phyloP scores from a whole-genome alignment of 768 basidiomycete species.

The Leccinum olivaceopallidum region DNA sequence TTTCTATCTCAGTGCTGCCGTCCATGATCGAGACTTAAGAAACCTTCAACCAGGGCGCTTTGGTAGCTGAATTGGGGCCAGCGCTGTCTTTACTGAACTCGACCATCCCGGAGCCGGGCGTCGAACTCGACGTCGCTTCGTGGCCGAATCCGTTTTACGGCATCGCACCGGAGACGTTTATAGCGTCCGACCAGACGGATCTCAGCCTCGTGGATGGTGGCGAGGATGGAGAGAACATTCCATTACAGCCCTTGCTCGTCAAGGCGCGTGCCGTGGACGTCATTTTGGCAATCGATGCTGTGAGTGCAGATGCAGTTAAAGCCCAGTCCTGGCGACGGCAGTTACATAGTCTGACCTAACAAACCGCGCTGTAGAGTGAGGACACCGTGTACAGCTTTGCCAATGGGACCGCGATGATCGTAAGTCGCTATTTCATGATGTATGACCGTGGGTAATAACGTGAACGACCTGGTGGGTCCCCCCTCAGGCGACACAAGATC shows the following conservation, averaged over 20 bases:
- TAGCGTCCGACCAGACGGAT: constrained; percentile 32
- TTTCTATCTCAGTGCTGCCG: neutral
- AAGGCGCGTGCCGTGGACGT: constrained; percentile 46
- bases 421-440: constrained; percentile 6
- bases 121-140: constrained; percentile 33
- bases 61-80: constrained; percentile 15
- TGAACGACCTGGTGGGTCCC: neutral
- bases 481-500: constrained; percentile 37
- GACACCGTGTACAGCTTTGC: constrained; percentile 17
- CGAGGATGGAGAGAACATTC: constrained; percentile 44
- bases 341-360: neutral
- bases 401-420: constrained; percentile 29
- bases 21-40: neutral
- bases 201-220: constrained; percentile 43
- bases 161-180: constrained; percentile 35
- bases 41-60: constrained; percentile 7
- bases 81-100: constrained; percentile 18
- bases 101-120: constrained; percentile 25
- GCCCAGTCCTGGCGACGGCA: neutral
- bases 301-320: constrained; percentile 13
- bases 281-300: constrained; percentile 51
- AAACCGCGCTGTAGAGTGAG: neutral
- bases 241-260: constrained; percentile 51
- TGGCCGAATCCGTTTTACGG: constrained; percentile 42
- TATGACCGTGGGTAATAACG: neutral